A percentile compares a stretch with the other conserved stretches of the same genome.
Conservation (phyloP, 2,329 filamentous ascomycete species). For the Fusarium sp. region DNA sequence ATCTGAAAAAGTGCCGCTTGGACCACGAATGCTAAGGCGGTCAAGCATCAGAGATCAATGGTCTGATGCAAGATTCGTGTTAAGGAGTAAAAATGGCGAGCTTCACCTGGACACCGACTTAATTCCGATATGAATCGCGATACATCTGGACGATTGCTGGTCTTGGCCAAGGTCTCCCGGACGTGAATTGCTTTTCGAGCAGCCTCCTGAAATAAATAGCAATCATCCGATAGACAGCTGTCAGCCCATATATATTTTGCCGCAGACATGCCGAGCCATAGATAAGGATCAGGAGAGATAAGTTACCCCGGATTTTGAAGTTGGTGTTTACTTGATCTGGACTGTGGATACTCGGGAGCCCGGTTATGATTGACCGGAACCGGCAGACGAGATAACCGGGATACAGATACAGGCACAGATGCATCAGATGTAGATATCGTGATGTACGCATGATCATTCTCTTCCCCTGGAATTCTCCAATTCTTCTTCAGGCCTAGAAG, state of each 20-base stretch:
- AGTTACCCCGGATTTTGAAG: slow-evolving; percentile 32
- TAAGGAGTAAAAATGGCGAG: background rate
- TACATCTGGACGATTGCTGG: slow-evolving; percentile 42
- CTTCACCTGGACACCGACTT: slow-evolving; percentile 45
- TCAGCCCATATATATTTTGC: too few species aligned
- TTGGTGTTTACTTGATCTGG: slow-evolving; percentile 34
- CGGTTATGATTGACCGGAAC: slow-evolving; percentile 32
- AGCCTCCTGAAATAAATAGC: too few species aligned
- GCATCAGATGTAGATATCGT: slow-evolving; percentile 2
- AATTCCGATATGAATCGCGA: slow-evolving; percentile 46
- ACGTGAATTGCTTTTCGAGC: too few species aligned
- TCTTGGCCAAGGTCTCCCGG: slow-evolving; percentile 48
- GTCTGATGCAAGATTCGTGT: background rate
- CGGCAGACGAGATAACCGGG: slow-evolving; percentile 24
- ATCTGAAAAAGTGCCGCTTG: slow-evolving; percentile 50
- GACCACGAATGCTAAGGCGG: slow-evolving; percentile 47
- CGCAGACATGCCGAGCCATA: slow-evolving; percentile 14
- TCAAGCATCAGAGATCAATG: slow-evolving; percentile 43
- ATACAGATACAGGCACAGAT: too few species aligned
- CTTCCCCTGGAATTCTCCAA: background rate
- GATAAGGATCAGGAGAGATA: slow-evolving; percentile 20
- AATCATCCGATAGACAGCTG: too few species aligned
- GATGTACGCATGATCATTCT: background rate
- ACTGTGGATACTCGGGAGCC: slow-evolving; percentile 32
- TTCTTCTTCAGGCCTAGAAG: background rate